A percentile compares a stretch with the other conserved stretches of the same genome.
Evolutionary conservation across 306 rosid species (phyloP).

Genomic region (Vachellia pachyceras): DNA sequence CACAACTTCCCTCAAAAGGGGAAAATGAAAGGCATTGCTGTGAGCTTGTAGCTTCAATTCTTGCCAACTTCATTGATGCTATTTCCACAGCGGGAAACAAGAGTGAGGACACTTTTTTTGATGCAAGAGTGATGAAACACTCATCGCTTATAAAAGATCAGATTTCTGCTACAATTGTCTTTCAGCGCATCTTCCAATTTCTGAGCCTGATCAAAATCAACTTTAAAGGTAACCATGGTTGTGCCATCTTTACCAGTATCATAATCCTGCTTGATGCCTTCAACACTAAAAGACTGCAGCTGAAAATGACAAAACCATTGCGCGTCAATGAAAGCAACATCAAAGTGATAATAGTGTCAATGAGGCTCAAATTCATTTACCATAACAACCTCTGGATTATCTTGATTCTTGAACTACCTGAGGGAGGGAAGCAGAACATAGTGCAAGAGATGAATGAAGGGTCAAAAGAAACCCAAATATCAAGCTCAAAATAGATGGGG

Average conservation of each 20-base stretch:
- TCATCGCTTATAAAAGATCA: slow-evolving; percentile 66
- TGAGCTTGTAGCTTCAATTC: slow-evolving; percentile 27
- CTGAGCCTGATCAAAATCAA: slow-evolving; percentile 79
- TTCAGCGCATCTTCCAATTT: slow-evolving; percentile 87
- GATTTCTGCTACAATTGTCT: slow-evolving; percentile 75
- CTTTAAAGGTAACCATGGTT: slow-evolving; percentile 79
- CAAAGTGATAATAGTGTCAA: not conserved
- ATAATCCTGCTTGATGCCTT: slow-evolving; percentile 81
- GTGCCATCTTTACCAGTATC: slow-evolving; percentile 85
- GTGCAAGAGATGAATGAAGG: not conserved
- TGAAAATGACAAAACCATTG: slow-evolving; percentile 41
- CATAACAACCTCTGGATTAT: not conserved
- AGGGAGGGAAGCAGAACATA: not conserved
- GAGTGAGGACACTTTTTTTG: not conserved
- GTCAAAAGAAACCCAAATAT: slow-evolving; percentile 27
- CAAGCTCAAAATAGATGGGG: not conserved
- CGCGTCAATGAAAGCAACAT: slow-evolving; percentile 4
- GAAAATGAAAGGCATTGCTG: slow-evolving; percentile 20
- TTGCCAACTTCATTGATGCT: slow-evolving; percentile 28
- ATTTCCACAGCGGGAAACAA: slow-evolving; percentile 35
- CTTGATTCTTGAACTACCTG: not conserved
- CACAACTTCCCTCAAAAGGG: not conserved
- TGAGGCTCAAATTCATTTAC: not conserved
- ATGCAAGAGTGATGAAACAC: no score
- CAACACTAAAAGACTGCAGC: slow-evolving; percentile 77